Conservation (phyloP, 2,329 filamentous ascomycete genomes). For the Aspergillus glaucus region DNA sequence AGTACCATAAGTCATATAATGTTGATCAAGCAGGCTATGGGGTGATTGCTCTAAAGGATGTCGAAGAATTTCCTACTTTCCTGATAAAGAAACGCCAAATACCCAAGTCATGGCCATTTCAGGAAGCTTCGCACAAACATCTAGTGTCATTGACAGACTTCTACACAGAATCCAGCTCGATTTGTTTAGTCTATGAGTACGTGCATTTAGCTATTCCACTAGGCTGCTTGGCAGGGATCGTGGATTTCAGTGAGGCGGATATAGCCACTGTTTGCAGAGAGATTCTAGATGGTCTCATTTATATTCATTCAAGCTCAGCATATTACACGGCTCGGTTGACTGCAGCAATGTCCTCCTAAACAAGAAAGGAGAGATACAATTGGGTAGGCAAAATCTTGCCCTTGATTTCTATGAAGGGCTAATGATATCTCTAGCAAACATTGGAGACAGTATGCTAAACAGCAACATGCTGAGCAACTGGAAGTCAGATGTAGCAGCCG, state of each 20-base stretch:
- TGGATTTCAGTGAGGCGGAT: too few species aligned
- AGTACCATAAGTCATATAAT: too few species aligned
- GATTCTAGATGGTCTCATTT: conserved; percentile 5
- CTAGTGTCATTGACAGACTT: conserved; percentile 1
- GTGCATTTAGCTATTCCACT: too few species aligned
- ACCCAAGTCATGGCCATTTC: not conserved
- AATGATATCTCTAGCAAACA: not conserved
- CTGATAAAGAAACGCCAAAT: too few species aligned
- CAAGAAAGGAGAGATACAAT: conserved; percentile 7
- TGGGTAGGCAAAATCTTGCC: conserved; percentile 4
- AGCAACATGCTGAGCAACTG: not conserved
- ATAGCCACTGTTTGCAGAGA: conserved; percentile 11
- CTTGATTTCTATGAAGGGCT: not conserved
- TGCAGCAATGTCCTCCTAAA: conserved; percentile 8
- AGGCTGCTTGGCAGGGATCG: too few species aligned
- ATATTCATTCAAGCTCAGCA: conserved; percentile 5
- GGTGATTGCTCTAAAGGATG: too few species aligned
- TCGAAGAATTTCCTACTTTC: too few species aligned
- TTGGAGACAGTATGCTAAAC: not conserved
- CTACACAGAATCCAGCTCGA: not conserved
- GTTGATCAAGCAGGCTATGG: too few species aligned
- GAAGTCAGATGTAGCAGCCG: not conserved
- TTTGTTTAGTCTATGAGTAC: too few species aligned
- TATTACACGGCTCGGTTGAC: conserved; percentile 1
- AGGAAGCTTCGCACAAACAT: conserved; percentile 2